phyloP scores from a whole-genome alignment of 1,284 basidiomycete species.

The Pulveroboletus sp. region DNA sequence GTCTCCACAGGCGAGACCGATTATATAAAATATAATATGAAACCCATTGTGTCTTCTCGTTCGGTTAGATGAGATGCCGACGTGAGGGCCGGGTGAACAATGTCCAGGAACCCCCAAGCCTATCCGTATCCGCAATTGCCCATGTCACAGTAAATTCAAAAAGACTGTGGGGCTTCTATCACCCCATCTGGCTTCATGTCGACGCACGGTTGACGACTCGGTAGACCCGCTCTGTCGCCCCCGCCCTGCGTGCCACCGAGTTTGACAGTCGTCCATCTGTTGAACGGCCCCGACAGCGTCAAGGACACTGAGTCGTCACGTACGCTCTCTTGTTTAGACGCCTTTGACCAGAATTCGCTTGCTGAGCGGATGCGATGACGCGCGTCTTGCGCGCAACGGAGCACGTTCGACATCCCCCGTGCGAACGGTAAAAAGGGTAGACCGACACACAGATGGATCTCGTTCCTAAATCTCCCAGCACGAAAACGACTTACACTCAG shows the following conservation, averaged over 20 bases:
- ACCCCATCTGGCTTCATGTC: background rate
- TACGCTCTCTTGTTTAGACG: slow-evolving; percentile 8
- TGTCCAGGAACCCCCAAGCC: slow-evolving; percentile 14
- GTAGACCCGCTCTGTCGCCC: too few relatives aligned
- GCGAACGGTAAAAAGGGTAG: background rate
- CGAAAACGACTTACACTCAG: slow-evolving; percentile 1
- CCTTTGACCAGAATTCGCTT: slow-evolving; percentile 8
- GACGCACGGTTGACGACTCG: too few relatives aligned
- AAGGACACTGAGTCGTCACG: background rate
- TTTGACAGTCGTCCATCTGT: too few relatives aligned
- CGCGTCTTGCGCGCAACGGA: background rate
- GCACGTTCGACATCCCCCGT: background rate
- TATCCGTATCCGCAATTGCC: too few relatives aligned
- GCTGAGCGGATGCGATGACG: slow-evolving; percentile 8
- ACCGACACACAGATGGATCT: slow-evolving; percentile 13
- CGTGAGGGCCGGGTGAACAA: slow-evolving; percentile 1
- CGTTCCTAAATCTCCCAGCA: background rate
- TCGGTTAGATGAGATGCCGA: slow-evolving; percentile 15
- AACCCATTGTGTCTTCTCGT: slow-evolving; percentile 12
- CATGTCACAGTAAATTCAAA: too few relatives aligned
- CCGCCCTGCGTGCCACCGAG: background rate
- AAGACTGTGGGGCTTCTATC: background rate
- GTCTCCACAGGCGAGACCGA: slow-evolving; percentile 2
- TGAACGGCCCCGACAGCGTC: too few relatives aligned
- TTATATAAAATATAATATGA: background rate